Percentiles rank a stretch among this genome's conserved stretches.
Conservation (phyloP, 164 flowering plant species). For the Aristolochia contorta region DNA sequence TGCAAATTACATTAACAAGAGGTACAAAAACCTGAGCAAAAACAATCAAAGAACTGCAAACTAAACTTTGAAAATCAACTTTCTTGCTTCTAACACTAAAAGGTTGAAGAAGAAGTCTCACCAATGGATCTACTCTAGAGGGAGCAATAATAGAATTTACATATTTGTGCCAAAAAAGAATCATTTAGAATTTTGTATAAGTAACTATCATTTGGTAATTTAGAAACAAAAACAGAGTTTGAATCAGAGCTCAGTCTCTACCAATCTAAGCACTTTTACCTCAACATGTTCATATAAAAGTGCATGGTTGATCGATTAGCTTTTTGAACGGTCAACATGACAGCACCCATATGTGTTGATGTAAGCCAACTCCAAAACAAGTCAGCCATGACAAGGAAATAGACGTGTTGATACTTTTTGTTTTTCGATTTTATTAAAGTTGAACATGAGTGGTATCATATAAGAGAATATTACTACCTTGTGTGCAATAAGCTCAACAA, state of each 20-base stretch:
- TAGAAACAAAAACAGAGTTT: not conserved
- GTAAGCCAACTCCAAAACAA: constrained; percentile 4
- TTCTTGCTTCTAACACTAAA: not conserved
- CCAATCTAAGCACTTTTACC: constrained; percentile 32
- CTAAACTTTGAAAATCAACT: not conserved
- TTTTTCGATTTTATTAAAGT: no score
- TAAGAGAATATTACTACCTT: constrained; percentile 36
- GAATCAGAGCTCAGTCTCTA: not conserved
- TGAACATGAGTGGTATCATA: not conserved
- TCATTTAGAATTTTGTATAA: no score
- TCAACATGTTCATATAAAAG: constrained; percentile 56
- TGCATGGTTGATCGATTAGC: constrained; percentile 54
- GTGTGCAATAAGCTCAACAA: constrained; percentile 78
- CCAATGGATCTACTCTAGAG: constrained; percentile 67
- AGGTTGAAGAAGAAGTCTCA: constrained; percentile 13
- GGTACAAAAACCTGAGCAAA: not conserved
- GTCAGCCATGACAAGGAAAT: not conserved
- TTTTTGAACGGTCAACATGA: constrained; percentile 88
- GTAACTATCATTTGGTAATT: no score
- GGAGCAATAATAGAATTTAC: constrained; percentile 60
- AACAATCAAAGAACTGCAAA: not conserved
- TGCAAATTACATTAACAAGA: constrained; percentile 21
- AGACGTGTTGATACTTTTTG: not conserved
- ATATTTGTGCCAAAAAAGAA: constrained; percentile 35
- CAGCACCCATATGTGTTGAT: constrained; percentile 75